Percentiles rank a stretch among this genome's conserved stretches.
phyloP scores from a whole-genome alignment of 2,329 filamentous ascomycete genomes.

The Bertia moriformis region DNA sequence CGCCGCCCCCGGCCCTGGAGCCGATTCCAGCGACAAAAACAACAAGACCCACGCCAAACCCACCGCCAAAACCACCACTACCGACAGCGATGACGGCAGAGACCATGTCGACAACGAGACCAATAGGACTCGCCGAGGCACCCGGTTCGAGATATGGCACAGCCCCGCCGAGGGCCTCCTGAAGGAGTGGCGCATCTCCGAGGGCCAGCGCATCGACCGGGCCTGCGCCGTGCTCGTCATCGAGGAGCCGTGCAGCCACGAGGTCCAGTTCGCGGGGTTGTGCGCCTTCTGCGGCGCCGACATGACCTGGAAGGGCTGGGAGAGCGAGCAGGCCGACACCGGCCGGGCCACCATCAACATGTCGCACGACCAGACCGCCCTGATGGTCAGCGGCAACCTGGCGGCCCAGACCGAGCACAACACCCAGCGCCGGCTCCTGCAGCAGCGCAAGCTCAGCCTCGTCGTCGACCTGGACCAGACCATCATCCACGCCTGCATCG shows the following conservation, averaged over 20 bases:
- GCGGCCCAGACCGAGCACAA: constrained; percentile 74
- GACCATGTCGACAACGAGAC: too few relatives aligned
- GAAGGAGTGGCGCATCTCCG: constrained; percentile 59
- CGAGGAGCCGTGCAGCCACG: constrained; percentile 81
- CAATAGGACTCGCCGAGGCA: too few relatives aligned
- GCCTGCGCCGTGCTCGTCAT: constrained; percentile 56
- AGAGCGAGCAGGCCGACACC: constrained; percentile 63
- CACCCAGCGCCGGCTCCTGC: constrained; percentile 67
- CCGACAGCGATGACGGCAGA: too few relatives aligned
- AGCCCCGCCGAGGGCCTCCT: constrained; percentile 71
- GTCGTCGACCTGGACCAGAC: constrained; percentile 97
- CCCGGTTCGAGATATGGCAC: constrained; percentile 66
- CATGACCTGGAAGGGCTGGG: constrained; percentile 84
- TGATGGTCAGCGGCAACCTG: constrained; percentile 73
- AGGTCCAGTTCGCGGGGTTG: constrained; percentile 78
- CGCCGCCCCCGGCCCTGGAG: too few relatives aligned
- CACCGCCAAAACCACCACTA: too few relatives aligned
- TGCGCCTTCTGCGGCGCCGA: constrained; percentile 89
- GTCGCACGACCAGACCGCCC: constrained; percentile 75
- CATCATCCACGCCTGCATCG: constrained; percentile 94
- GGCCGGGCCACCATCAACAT: constrained; percentile 86
- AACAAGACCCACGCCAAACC: too few relatives aligned
- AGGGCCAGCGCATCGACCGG: constrained; percentile 46
- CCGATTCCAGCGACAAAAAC: too few relatives aligned
- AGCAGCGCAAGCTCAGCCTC: constrained; percentile 71